A percentile compares a stretch with the other conserved stretches of the same genome.
Conservation (phyloP, 768 basidiomycete species). For the Boletellus emodensis region DNA sequence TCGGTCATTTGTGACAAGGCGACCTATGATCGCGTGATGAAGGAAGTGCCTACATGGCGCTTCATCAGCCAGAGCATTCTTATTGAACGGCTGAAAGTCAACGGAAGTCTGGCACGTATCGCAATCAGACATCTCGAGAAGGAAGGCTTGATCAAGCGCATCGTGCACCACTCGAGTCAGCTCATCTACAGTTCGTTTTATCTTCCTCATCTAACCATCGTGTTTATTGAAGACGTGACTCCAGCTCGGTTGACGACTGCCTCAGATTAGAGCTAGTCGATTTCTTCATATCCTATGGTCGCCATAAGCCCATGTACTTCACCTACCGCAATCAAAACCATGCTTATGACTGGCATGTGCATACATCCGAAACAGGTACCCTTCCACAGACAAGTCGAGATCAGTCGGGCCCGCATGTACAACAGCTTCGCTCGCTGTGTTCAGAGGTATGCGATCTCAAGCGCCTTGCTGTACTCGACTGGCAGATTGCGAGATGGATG, state of each 20-base stretch:
- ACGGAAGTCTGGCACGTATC: slow-evolving; percentile 88
- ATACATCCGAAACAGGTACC: neutral
- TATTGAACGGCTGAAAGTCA: slow-evolving; percentile 97
- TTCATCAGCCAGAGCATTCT: slow-evolving; percentile 98
- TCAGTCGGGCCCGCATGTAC: neutral
- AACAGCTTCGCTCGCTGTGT: neutral
- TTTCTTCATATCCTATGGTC: slow-evolving; percentile 21
- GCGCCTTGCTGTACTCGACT: too few species aligned
- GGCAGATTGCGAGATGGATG: too few species aligned
- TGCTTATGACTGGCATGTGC: slow-evolving; percentile 22
- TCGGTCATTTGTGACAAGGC: slow-evolving; percentile 92
- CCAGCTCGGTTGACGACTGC: slow-evolving; percentile 43
- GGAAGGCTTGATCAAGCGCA: slow-evolving; percentile 91
- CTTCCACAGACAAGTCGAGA: neutral
- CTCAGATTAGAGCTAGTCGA: slow-evolving; percentile 33
- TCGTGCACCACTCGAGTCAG: slow-evolving; percentile 94
- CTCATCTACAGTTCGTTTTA: slow-evolving; percentile 85
- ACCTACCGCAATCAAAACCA: slow-evolving; percentile 29
- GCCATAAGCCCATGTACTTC: slow-evolving; percentile 36
- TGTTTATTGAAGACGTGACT: slow-evolving; percentile 5
- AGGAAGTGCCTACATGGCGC: slow-evolving; percentile 98
- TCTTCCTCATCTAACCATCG: neutral
- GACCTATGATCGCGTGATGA: slow-evolving; percentile 89
- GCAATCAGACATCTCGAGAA: slow-evolving; percentile 91
- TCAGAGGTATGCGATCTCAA: too few species aligned